These are phyloP conservation scores for Glycine tomentella DNA, from an alignment of 306 rosid species.

Conservation along the genomic window DNA sequence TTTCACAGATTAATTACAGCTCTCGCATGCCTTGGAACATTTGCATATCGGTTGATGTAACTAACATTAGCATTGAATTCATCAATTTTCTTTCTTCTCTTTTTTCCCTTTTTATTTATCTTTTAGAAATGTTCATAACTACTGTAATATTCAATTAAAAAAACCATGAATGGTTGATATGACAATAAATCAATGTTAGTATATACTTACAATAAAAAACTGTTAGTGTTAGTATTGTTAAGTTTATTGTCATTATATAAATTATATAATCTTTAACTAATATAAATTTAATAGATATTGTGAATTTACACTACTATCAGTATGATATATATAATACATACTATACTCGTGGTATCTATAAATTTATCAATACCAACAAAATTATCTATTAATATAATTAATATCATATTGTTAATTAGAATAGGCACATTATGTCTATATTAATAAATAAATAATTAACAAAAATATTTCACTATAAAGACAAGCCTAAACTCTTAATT, in stretches of 20 bases:
- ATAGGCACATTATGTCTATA: background rate
- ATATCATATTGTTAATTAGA: background rate
- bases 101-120: background rate
- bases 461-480: background rate
- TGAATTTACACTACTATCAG: background rate
- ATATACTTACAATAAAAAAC: background rate
- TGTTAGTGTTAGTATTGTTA: background rate
- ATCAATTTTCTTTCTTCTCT: conserved; percentile 9
- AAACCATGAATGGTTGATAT: no score
- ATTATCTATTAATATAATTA: background rate
- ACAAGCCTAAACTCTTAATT: background rate
- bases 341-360: background rate
- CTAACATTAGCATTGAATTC: conserved; percentile 12
- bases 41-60: background rate
- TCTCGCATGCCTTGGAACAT: conserved; percentile 12
- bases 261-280: background rate
- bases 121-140: background rate
- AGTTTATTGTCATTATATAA: background rate
- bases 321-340: background rate
- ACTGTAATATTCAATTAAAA: background rate
- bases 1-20: background rate
- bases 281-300: background rate
- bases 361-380: background rate
- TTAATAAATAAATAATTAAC: background rate
- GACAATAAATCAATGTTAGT: background rate